These are phyloP conservation scores for Cryphonectria naterciae DNA, from an alignment of 2,329 filamentous ascomycete genomes.

Conservation along the genomic window DNA sequence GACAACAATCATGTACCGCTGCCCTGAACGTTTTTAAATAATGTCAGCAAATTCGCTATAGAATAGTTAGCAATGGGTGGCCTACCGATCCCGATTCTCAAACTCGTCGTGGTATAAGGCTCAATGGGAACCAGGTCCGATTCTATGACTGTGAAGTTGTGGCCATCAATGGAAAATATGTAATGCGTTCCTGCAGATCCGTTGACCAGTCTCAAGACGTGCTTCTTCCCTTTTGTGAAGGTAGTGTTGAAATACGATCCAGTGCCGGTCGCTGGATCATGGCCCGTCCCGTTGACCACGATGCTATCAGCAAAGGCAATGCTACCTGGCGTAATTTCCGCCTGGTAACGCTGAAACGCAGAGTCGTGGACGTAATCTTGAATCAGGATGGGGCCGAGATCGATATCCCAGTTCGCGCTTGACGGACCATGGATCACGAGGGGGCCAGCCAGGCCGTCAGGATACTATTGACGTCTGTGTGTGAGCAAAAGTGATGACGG, in stretches of 20 bases:
- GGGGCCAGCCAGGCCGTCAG: conserved; percentile 52
- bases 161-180: conserved; percentile 47
- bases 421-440: conserved; percentile 53
- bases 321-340: conserved; percentile 26
- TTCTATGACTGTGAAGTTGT: conserved; percentile 50
- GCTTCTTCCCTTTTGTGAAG: conserved; percentile 43
- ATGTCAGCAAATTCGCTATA: background rate
- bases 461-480: conserved; percentile 31
- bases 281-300: conserved; percentile 42
- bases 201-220: conserved; percentile 49
- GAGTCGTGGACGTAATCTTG: conserved; percentile 51
- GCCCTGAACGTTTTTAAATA: conserved; percentile 26
- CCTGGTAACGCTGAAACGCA: conserved; percentile 31
- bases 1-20: conserved; percentile 48
- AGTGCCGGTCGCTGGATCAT: conserved; percentile 28
- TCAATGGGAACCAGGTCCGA: conserved; percentile 50
- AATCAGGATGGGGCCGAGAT: conserved; percentile 51
- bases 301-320: conserved; percentile 37
- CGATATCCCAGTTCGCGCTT: conserved; percentile 50
- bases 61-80: background rate
- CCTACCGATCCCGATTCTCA: conserved; percentile 25
- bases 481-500: conserved; percentile 32
- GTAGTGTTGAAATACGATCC: conserved; percentile 27
- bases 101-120: conserved; percentile 40
- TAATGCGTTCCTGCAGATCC: conserved; percentile 47